A percentile compares a stretch with the other conserved stretches of the same genome.
These are phyloP conservation scores for Triticum turgidum DNA, from an alignment of 176 grass and related monocot species.

Conservation along the genomic window DNA sequence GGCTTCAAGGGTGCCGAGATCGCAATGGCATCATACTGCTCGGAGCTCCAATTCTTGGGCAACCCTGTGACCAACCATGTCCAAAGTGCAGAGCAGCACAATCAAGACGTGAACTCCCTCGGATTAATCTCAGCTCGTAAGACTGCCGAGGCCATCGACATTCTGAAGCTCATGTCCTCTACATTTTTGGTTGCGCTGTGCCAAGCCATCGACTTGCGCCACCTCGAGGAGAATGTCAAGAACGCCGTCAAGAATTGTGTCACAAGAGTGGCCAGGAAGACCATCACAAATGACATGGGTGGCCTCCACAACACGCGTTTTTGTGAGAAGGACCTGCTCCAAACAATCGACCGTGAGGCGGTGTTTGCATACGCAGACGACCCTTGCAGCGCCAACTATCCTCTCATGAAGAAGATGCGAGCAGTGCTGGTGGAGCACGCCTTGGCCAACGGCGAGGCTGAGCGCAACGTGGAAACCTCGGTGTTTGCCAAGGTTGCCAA, in stretches of 20 bases:
- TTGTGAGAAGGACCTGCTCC: neutral
- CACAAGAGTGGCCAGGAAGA: neutral
- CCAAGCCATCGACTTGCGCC: slow-evolving; percentile 24
- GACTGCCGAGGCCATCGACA: slow-evolving; percentile 70
- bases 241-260: neutral
- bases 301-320: neutral
- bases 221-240: slow-evolving; percentile 27
- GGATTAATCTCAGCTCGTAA: slow-evolving; percentile 78
- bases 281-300: neutral
- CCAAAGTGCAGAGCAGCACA: slow-evolving; percentile 88
- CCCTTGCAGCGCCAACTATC: neutral
- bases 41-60: slow-evolving; percentile 72
- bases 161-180: slow-evolving; percentile 85
- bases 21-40: slow-evolving; percentile 83
- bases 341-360: neutral
- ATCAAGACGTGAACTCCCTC: slow-evolving; percentile 83
- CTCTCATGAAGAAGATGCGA: neutral
- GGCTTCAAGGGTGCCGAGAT: slow-evolving; percentile 90
- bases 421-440: neutral
- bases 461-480: neutral
- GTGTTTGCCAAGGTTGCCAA: neutral
- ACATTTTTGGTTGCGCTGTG: slow-evolving; percentile 15
- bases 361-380: neutral
- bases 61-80: slow-evolving; percentile 89
- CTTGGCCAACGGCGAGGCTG: neutral